Evolutionary conservation across 1,139 yeast species (phyloP).

Genomic region (Suhomyces kunorum): DNA sequence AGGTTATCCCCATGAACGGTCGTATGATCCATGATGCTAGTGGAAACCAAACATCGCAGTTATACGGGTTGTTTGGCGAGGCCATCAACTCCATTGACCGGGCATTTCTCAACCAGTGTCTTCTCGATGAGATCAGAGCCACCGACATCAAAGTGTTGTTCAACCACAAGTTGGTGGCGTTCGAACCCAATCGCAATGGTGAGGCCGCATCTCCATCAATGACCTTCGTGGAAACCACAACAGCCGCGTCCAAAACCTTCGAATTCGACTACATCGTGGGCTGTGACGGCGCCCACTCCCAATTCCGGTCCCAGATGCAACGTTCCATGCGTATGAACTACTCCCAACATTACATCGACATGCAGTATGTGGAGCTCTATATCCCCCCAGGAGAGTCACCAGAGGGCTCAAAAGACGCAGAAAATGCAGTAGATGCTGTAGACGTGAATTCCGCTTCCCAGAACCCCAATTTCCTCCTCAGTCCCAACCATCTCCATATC

Average conservation of each 20-base stretch:
- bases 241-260: conserved; percentile 20
- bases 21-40: conserved; percentile 79
- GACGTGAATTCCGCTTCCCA: not conserved
- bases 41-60: conserved; percentile 68
- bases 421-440: not conserved
- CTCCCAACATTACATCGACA: conserved; percentile 77
- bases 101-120: conserved; percentile 59
- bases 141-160: conserved; percentile 52
- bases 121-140: conserved; percentile 62
- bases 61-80: conserved; percentile 84
- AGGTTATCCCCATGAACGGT: conserved; percentile 82
- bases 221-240: conserved; percentile 23
- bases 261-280: conserved; percentile 69
- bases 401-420: not conserved
- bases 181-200: conserved; percentile 24
- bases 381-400: conserved; percentile 53
- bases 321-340: conserved; percentile 67
- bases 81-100: conserved; percentile 85
- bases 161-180: conserved; percentile 54
- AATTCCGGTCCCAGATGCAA: conserved; percentile 70
- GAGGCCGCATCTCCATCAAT: too few species aligned
- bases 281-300: conserved; percentile 85
- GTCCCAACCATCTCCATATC: conserved; percentile 81
- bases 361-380: conserved; percentile 77
- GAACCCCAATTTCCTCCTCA: conserved; percentile 45